phyloP scores from a whole-genome alignment of 2,329 filamentous ascomycete species.

The Emmonsiellopsis sp. region DNA sequence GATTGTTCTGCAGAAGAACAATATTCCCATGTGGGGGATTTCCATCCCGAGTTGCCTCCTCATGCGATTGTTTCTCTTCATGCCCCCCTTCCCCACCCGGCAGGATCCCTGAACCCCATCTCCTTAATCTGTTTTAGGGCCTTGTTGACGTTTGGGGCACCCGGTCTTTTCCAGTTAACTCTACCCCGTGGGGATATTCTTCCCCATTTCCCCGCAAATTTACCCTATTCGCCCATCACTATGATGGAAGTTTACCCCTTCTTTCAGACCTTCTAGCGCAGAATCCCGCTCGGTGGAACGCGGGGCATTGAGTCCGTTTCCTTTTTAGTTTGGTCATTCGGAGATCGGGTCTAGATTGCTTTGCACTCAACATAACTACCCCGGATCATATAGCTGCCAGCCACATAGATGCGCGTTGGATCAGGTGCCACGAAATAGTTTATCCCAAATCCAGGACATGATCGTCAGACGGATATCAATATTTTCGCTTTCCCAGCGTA shows the following conservation, averaged over 20 bases:
- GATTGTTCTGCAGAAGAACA: background rate
- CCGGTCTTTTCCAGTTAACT: too few species aligned
- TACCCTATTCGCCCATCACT: too few species aligned
- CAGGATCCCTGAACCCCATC: too few species aligned
- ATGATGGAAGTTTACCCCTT: background rate
- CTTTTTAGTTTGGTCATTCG: background rate
- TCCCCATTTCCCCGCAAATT: too few species aligned
- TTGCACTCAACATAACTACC: background rate
- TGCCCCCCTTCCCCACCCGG: background rate
- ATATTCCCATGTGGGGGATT: background rate
- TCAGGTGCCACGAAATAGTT: background rate
- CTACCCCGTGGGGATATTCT: too few species aligned
- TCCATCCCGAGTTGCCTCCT: background rate
- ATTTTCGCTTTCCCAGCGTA: too few species aligned
- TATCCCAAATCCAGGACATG: background rate
- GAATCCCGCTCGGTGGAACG: background rate
- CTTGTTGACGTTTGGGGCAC: too few species aligned
- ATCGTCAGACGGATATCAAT: background rate
- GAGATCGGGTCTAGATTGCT: background rate
- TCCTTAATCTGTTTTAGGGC: too few species aligned
- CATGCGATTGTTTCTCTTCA: background rate
- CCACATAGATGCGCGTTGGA: background rate
- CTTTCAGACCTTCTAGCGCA: background rate
- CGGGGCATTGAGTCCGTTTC: background rate
- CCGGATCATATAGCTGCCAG: too few species aligned